Base-by-base conservation (phyloP, 2,329 filamentous ascomycete genomes). In the Claviceps digitariae region DNA sequence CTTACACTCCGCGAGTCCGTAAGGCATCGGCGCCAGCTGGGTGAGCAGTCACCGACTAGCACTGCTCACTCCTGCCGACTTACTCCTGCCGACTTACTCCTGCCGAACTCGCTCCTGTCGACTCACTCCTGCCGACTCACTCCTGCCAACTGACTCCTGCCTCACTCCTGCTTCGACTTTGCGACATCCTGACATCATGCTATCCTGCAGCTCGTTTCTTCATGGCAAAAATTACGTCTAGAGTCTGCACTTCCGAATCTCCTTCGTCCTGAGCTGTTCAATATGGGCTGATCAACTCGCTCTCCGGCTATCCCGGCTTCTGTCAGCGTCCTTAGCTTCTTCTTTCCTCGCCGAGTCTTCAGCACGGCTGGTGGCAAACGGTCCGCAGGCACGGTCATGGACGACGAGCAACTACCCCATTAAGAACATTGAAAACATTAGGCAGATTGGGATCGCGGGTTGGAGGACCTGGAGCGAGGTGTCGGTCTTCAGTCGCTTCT, bases 291-390 rank as follows among this genome's bases (percentile, higher is more conserved):
- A 17, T 23, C n/a, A 48, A 2, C 47, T 7, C n/a, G 20, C 6
- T n/a, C 47, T 38, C 15, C 27, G 27, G 27, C 27, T 29, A n/a
- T 29, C 23, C 15, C 43, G 10, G 5, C 43, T 2, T n/a, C n/a
- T n/a, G n/a, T n/a, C n/a, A n/a, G n/a, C n/a, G n/a, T n/a, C n/a
- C n/a, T n/a, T n/a, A n/a, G n/a, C 9, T 48, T 15, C 20, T 48
- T 10, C 10, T 48, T 4, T 23, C 10, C 20, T 29, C 21, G n/a
- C 36, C 38, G 12, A 21, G 9, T 7, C n/a, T 10, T 20, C 43
- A 59, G 57, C 49, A 67, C 68, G 57, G 67, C 69, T 15, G 70
- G 70, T 52, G 64, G 72, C 53, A 74, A 73, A 61, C 65, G 71
- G 62, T 61, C 67, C 15, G 63, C 69, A n/a, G 59, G 62, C 53